Evolutionary conservation across 768 basidiomycete species (phyloP), one percentile per base, ranked within the genome.

Genomic region (Lentinula edodes): DNA sequence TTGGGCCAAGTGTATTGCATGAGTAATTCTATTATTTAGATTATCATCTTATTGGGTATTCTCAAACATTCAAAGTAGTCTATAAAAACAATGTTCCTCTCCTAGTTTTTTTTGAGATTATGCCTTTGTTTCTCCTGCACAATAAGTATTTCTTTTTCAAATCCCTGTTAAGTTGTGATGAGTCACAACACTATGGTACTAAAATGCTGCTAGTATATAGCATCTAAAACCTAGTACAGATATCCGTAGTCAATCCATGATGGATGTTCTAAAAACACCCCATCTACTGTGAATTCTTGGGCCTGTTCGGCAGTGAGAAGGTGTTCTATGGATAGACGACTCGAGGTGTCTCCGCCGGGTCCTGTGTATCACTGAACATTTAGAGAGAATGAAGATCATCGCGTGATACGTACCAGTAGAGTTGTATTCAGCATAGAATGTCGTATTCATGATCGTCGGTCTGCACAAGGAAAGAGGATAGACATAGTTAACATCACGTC

Each of bases 191-290:
- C n/a, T n/a, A n/a, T n/a, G 23, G 23, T 23, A 23, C 23, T 2
- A 23, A 23, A 23, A 2, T 23, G 23, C 23, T 23, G 23, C 23
- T 23, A 23, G 23, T 23, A 23, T 23, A 2, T 23, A n/a, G n/a
- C n/a, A 23, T 23, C 23, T 23, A 32, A 16, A 13, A 5, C 32
- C 51, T 65, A 82, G 61, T 72, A 74, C 45, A 68, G 43, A 64
- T 87, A 86, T 0, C 56, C 67, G 64, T 70, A 78, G 65, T 88
- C 86, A 53, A 87, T 82, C 86, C 86, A 88, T 15, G 62, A 48
- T 0, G 84, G 83, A 28, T 52, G 72, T 54, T 74, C 83, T 1
- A 75, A 65, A 65, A 87, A 85, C n/a, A 87, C 82, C 4, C 75
- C 69, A 56, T 79, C 69, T 12, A 87, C 61, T 0, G 78, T 80